These are phyloP conservation scores for Diaporthe citri DNA, from an alignment of 2,329 filamentous ascomycete species.

Conservation along the genomic window DNA sequence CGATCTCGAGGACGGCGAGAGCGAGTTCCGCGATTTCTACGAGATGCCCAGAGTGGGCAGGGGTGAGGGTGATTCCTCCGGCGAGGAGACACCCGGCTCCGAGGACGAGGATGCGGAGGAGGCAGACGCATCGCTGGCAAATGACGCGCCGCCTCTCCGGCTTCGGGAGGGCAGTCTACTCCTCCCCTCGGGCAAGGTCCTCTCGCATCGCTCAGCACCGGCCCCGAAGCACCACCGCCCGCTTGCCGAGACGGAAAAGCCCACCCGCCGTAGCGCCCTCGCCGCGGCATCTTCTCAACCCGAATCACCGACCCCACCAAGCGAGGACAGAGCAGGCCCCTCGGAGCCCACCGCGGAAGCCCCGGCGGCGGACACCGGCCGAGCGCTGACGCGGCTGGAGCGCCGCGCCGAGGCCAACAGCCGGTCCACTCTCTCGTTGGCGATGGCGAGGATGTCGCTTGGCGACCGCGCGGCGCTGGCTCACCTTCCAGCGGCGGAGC, in stretches of 20 bases:
- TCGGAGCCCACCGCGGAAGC: background rate
- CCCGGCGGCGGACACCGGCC: background rate
- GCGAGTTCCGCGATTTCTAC: conserved; percentile 55
- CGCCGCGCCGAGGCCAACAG: conserved; percentile 21
- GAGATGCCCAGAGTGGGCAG: background rate
- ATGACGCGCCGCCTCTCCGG: background rate
- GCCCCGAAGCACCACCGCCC: conserved; percentile 2
- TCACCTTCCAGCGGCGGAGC: conserved; percentile 48
- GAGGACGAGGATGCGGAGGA: conserved; percentile 16
- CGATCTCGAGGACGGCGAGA: conserved; percentile 48
- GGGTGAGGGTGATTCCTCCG: background rate
- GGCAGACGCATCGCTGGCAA: background rate
- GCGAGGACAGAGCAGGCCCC: no score
- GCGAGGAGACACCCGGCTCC: background rate
- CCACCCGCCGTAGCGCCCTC: background rate
- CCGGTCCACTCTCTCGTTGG: conserved; percentile 5
- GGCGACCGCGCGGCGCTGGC: conserved; percentile 46
- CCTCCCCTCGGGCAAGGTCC: conserved; percentile 51
- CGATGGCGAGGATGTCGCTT: conserved; percentile 41
- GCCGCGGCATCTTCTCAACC: background rate
- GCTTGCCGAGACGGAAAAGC: conserved; percentile 13
- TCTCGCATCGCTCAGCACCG: conserved; percentile 46
- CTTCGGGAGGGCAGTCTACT: conserved; percentile 45
- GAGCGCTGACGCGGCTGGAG: conserved; percentile 17
- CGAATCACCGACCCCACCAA: background rate